Evolutionary conservation across 2,329 filamentous ascomycete genomes (phyloP).

Genomic region (Aspergillus tanneri): DNA sequence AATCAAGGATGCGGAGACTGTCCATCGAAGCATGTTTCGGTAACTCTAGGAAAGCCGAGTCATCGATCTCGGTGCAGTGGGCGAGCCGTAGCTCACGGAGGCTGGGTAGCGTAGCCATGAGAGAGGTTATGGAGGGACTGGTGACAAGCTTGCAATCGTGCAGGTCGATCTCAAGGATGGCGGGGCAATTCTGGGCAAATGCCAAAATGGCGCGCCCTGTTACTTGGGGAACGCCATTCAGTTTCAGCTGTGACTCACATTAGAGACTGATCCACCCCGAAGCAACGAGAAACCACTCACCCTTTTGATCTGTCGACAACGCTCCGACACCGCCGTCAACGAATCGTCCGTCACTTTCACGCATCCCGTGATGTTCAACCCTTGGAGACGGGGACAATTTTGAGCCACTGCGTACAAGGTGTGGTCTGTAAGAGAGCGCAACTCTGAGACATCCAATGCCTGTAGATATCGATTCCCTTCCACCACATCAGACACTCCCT

Average conservation of each 20-base stretch:
- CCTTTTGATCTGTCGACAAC: conserved; percentile 81
- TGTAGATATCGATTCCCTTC: conserved; percentile 76
- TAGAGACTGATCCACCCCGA: too few relatives aligned
- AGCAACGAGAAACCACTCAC: too few relatives aligned
- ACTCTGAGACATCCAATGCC: conserved; percentile 83
- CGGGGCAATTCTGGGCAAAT: conserved; percentile 83
- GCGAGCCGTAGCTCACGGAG: conserved; percentile 88
- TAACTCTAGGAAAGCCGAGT: conserved; percentile 81
- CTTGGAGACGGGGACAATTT: conserved; percentile 82
- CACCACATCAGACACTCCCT: conserved; percentile 76
- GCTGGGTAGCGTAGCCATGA: conserved; percentile 74
- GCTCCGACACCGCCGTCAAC: conserved; percentile 74
- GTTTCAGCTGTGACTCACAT: conserved; percentile 67
- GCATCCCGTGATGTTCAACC: conserved; percentile 88
- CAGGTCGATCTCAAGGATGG: conserved; percentile 94
- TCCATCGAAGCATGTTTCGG: conserved; percentile 71
- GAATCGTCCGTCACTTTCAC: conserved; percentile 81
- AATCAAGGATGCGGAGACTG: conserved; percentile 84
- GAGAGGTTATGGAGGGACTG: conserved; percentile 76
- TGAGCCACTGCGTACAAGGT: conserved; percentile 76
- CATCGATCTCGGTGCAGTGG: conserved; percentile 79
- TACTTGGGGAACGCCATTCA: conserved; percentile 86
- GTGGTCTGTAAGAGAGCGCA: conserved; percentile 75
- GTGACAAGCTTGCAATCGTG: conserved; percentile 80
- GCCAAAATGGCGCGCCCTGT: conserved; percentile 78